phyloP scores from a whole-genome alignment of 129 eudicot genomes.

The Pittosporum tobira region DNA sequence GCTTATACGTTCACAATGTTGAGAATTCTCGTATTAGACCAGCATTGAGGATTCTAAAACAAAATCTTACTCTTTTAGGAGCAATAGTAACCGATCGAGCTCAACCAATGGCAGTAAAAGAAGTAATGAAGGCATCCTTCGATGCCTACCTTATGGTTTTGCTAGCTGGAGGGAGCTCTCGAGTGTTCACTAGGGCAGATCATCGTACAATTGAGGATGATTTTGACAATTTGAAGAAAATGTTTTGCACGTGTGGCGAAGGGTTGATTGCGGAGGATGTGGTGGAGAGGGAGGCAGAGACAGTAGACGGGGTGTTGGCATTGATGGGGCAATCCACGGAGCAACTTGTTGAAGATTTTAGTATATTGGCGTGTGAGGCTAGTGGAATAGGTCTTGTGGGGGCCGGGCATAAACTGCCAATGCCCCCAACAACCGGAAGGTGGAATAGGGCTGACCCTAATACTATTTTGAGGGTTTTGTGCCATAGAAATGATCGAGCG shows the following conservation, averaged over 20 bases:
- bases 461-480: conserved; percentile 74
- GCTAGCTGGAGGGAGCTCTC: conserved; percentile 69
- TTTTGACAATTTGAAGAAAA: conserved; percentile 41
- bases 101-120: conserved; percentile 61
- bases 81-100: conserved; percentile 64
- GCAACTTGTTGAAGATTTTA: conserved; percentile 71
- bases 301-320: conserved; percentile 62
- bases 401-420: conserved; percentile 47
- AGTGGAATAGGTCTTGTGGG: conserved; percentile 50
- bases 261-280: conserved; percentile 45
- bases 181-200: conserved; percentile 43
- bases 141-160: conserved; percentile 76
- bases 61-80: conserved; percentile 65
- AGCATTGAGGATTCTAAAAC: conserved; percentile 50
- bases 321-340: conserved; percentile 76
- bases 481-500: conserved; percentile 61
- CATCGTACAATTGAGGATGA: conserved; percentile 79
- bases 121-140: conserved; percentile 82
- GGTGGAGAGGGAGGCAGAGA: conserved; percentile 59
- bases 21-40: conserved; percentile 57
- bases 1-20: conserved; percentile 47
- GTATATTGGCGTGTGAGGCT: conserved; percentile 48
- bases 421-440: conserved; percentile 88
- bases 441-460: conserved; percentile 88
- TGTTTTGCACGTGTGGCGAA: conserved; percentile 51